These are phyloP conservation scores for Pleurotus ostreatus DNA, from an alignment of 768 basidiomycete species.

Conservation along the genomic window DNA sequence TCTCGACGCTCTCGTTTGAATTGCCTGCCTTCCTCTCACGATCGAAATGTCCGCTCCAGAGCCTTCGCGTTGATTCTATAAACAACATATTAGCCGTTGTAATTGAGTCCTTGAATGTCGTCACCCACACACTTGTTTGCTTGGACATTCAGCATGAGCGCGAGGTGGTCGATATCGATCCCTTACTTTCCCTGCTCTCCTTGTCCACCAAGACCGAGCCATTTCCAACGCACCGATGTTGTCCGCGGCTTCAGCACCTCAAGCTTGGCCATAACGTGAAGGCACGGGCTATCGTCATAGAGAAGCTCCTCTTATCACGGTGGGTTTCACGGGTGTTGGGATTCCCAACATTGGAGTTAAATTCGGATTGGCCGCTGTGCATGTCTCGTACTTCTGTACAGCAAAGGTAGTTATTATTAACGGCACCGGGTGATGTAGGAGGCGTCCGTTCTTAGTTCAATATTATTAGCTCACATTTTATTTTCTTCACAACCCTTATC, in stretches of 20 bases:
- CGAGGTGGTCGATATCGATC: not conserved
- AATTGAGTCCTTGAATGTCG: not conserved
- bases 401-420: too few relatives aligned
- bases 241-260: not conserved
- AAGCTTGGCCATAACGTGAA: not conserved
- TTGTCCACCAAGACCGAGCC: not conserved
- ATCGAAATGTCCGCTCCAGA: slow-evolving; percentile 3
- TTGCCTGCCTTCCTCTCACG: slow-evolving; percentile 1
- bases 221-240: not conserved
- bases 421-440: too few relatives aligned
- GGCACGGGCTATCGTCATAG: not conserved
- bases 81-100: not conserved
- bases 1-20: not conserved
- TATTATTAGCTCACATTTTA: too few relatives aligned
- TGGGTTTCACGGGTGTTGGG: not conserved
- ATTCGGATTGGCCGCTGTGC: not conserved
- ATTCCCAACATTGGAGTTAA: not conserved
- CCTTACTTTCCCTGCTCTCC: not conserved
- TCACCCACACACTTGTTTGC: not conserved
- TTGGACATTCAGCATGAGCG: not conserved
- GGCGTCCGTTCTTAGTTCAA: too few relatives aligned
- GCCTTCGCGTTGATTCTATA: slow-evolving; percentile 9
- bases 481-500: too few relatives aligned
- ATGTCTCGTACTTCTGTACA: not conserved
- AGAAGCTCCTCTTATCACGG: not conserved